phyloP scores from a whole-genome alignment of 306 rosid species.

The Vachellia pachyceras region DNA sequence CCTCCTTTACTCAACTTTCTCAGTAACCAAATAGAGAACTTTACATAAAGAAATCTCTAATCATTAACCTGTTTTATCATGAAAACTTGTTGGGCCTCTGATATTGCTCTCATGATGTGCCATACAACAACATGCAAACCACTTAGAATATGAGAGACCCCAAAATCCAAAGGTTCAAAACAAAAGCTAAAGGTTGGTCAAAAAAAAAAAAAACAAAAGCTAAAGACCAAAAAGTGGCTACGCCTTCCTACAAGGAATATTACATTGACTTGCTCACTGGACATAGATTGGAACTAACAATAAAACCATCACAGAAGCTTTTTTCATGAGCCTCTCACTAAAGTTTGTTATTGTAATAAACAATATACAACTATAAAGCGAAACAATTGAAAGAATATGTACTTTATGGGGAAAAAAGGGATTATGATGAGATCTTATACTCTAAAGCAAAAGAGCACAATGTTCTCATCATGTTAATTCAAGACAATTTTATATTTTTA shows the following conservation, averaged over 20 bases:
- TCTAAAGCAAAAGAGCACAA: neutral
- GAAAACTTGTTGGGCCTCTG: conserved; percentile 41
- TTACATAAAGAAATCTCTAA: conserved; percentile 16
- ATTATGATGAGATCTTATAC: neutral
- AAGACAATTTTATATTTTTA: neutral
- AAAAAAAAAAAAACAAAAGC: too few species aligned
- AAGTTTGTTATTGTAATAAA: neutral
- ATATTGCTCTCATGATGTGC: conserved; percentile 47
- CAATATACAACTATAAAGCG: neutral
- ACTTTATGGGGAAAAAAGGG: neutral
- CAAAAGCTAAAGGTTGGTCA: too few species aligned
- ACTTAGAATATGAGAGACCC: conserved; percentile 2
- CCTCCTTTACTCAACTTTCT: neutral
- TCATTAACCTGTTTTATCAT: conserved; percentile 50
- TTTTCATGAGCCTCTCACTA: neutral
- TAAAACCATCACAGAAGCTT: neutral
- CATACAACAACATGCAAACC: conserved; percentile 41
- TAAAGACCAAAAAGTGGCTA: conserved; percentile 7
- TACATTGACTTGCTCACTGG: conserved; percentile 24
- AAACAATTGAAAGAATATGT: neutral
- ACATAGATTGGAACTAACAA: conserved; percentile 1
- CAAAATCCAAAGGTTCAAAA: neutral
- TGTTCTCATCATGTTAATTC: neutral
- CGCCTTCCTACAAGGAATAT: neutral
- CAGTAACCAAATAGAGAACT: conserved; percentile 45